Evolutionary conservation across 164 flowering plant genomes (phyloP).

Genomic region (Euptelea pleiosperma): DNA sequence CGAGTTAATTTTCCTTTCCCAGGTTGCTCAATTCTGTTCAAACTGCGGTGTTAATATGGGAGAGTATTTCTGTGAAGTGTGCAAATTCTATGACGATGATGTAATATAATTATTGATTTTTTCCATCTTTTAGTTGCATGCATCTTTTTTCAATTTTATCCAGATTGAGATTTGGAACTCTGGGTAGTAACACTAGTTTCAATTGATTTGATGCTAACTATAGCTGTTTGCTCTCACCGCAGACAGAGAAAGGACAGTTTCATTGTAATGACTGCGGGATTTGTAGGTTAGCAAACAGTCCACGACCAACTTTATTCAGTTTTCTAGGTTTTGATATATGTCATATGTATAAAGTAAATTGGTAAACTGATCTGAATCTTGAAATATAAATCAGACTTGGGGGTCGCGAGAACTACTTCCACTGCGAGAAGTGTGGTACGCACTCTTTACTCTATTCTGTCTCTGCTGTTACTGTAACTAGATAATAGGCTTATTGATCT

Average conservation of each 20-base stretch:
- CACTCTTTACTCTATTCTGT: background rate
- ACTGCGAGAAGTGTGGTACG: conserved; percentile 86
- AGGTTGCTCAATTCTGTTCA: conserved; percentile 71
- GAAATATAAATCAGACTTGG: conserved; percentile 56
- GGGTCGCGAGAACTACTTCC: conserved; percentile 75
- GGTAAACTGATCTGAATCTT: conserved; percentile 4
- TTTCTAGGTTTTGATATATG: conserved; percentile 1
- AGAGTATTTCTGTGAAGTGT: conserved; percentile 79
- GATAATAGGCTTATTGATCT: no score
- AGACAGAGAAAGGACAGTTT: conserved; percentile 63
- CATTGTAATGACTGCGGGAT: conserved; percentile 94
- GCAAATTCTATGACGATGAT: conserved; percentile 94
- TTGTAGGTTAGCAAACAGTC: conserved; percentile 58
- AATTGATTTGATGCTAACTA: background rate
- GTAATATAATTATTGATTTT: conserved; percentile 33
- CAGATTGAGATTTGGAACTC: background rate
- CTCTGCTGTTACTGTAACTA: no score
- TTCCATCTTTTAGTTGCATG: background rate
- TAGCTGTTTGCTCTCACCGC: conserved; percentile 7
- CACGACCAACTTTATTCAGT: background rate
- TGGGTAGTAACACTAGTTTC: background rate
- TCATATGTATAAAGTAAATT: background rate
- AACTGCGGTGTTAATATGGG: conserved; percentile 98
- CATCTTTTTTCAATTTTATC: background rate
- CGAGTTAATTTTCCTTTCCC: conserved; percentile 4